Evolutionary conservation across 495 filamentous ascomycete genomes (phyloP).

Genomic region (Elaphomyces granulatus): DNA sequence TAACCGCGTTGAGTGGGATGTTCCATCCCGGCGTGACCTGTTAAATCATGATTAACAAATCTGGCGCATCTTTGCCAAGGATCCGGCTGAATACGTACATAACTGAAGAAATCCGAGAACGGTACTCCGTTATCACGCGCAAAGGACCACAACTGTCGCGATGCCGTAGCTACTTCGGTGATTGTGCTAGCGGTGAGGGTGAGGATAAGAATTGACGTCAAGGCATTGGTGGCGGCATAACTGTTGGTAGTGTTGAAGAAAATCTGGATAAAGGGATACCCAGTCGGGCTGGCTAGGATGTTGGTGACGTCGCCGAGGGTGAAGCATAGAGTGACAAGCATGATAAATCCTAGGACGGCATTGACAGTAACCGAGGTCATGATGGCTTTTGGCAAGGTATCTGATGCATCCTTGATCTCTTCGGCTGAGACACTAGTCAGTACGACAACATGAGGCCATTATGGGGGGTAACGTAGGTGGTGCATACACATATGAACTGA

Average conservation of each 20-base stretch:
- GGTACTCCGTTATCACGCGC: constrained; percentile 42
- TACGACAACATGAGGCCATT: too few species aligned
- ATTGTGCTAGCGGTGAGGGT: constrained; percentile 35
- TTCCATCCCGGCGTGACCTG: constrained; percentile 36
- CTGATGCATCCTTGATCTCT: constrained; percentile 34
- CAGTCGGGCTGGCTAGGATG: constrained; percentile 24
- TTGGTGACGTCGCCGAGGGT: constrained; percentile 35
- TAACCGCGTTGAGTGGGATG: constrained; percentile 39
- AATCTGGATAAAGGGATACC: constrained; percentile 40
- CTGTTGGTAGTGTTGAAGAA: constrained; percentile 36
- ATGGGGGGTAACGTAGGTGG: too few species aligned
- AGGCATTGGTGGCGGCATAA: constrained; percentile 29
- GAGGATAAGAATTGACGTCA: constrained; percentile 37
- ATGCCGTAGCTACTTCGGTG: constrained; percentile 40
- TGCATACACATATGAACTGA: constrained; percentile 41
- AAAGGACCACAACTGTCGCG: constrained; percentile 44
- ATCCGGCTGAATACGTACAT: constrained; percentile 20
- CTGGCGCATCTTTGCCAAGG: background rate
- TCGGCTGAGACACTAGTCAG: too few species aligned
- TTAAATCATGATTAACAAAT: constrained; percentile 1
- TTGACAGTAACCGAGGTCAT: constrained; percentile 34
- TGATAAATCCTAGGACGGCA: constrained; percentile 34
- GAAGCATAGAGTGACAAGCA: constrained; percentile 36
- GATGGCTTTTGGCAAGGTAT: constrained; percentile 32
- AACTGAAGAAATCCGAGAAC: constrained; percentile 35